A percentile compares a stretch with the other conserved stretches of the same genome.
Evolutionary conservation across 495 filamentous ascomycete genomes (phyloP).

Genomic region (Jackrogersella multiformis): DNA sequence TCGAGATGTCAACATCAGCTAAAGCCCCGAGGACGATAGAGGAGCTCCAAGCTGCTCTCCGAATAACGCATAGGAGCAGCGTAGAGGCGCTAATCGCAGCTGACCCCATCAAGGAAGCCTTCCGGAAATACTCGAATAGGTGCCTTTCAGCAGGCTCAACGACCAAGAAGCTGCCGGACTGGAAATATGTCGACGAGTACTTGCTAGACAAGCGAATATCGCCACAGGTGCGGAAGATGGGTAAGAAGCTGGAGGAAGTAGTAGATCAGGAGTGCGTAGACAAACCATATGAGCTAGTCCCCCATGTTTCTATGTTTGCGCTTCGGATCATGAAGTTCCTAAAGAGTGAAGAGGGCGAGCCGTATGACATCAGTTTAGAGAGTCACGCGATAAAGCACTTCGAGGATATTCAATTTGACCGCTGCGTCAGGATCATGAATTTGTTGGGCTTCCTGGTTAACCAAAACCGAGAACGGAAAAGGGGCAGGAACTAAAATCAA

Average conservation of each 20-base stretch:
- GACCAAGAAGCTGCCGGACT: slow-evolving; percentile 1
- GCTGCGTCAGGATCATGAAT: slow-evolving; percentile 14
- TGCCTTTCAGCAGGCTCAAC: slow-evolving; percentile 16
- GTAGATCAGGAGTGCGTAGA: slow-evolving; percentile 3
- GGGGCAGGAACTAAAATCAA: neutral
- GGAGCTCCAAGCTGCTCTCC: slow-evolving; percentile 11
- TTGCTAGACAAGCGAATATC: neutral
- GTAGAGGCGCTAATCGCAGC: slow-evolving; percentile 13
- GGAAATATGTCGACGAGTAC: slow-evolving; percentile 27
- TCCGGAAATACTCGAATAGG: slow-evolving; percentile 26
- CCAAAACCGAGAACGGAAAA: slow-evolving; percentile 11
- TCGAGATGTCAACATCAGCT: slow-evolving; percentile 11
- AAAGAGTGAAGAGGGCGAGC: neutral
- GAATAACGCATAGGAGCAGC: neutral
- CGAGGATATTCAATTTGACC: slow-evolving; percentile 12
- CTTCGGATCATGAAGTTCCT: slow-evolving; percentile 22
- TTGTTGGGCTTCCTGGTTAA: slow-evolving; percentile 23
- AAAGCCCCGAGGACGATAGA: slow-evolving; percentile 9
- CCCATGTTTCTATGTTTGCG: slow-evolving; percentile 21
- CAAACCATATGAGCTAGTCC: slow-evolving; percentile 20
- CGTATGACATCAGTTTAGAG: slow-evolving; percentile 9
- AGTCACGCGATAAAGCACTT: neutral
- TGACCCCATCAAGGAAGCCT: slow-evolving; percentile 17
- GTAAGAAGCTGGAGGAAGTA: neutral
- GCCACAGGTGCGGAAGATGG: neutral